phyloP scores from a whole-genome alignment of 441 rosid genomes.

The Pelargonium cotyledonis region DNA sequence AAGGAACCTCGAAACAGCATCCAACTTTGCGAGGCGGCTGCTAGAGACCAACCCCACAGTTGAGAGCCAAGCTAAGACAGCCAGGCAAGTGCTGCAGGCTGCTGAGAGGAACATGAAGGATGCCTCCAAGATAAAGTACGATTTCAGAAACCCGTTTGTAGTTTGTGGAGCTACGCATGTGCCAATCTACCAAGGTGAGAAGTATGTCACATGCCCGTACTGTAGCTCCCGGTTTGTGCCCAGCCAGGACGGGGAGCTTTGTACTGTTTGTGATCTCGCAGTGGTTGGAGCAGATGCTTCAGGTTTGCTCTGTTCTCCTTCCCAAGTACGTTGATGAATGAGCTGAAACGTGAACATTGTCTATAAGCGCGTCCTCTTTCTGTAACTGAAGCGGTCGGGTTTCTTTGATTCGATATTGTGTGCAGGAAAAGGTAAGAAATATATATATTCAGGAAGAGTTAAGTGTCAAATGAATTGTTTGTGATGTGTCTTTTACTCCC shows the following conservation, averaged over 20 bases:
- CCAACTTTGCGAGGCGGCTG: constrained; percentile 63
- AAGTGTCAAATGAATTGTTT: constrained; percentile 26
- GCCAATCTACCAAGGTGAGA: constrained; percentile 84
- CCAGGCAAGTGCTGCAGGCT: constrained; percentile 68
- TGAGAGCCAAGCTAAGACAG: constrained; percentile 62
- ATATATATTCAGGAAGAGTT: constrained; percentile 19
- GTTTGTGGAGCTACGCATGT: constrained; percentile 76
- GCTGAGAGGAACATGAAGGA: constrained; percentile 75
- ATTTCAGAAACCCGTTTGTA: constrained; percentile 81
- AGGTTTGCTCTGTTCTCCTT: constrained; percentile 61
- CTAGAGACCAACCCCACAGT: constrained; percentile 61
- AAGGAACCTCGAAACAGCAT: constrained; percentile 64
- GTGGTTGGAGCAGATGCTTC: constrained; percentile 85
- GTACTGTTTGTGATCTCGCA: constrained; percentile 77
- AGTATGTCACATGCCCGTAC: constrained; percentile 72
- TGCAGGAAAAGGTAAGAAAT: constrained; percentile 31
- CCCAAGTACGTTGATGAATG: constrained; percentile 50
- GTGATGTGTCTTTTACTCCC: constrained; percentile 20
- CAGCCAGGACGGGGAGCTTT: constrained; percentile 59
- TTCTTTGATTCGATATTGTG: constrained; percentile 15
- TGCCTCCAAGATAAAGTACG: constrained; percentile 56
- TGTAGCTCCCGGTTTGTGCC: constrained; percentile 75
- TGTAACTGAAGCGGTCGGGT: background rate
- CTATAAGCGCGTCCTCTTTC: constrained; percentile 5
- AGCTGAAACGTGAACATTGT: constrained; percentile 11